phyloP scores from a whole-genome alignment of 2,329 filamentous ascomycete genomes.

The Xylariaceae sp. region DNA sequence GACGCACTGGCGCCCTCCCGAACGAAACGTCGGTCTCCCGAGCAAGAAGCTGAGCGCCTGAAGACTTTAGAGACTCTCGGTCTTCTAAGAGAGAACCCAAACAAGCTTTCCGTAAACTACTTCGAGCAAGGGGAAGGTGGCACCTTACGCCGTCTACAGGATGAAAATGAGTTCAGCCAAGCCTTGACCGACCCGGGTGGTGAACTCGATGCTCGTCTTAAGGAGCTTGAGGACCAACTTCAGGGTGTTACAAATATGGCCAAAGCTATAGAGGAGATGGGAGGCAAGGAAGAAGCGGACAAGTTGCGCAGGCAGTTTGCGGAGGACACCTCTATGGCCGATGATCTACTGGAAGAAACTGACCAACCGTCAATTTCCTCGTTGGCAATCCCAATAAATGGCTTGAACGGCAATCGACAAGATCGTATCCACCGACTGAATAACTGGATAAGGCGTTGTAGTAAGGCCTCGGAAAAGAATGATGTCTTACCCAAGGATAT shows the following conservation, averaged over 20 bases:
- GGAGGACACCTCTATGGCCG: not conserved
- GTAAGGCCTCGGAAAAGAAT: slow-evolving; percentile 24
- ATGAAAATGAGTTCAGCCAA: slow-evolving; percentile 50
- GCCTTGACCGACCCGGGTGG: slow-evolving; percentile 48
- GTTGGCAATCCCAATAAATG: slow-evolving; percentile 25
- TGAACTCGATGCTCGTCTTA: slow-evolving; percentile 46
- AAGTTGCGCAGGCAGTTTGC: slow-evolving; percentile 38
- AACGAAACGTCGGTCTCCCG: slow-evolving; percentile 28
- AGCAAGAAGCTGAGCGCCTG: slow-evolving; percentile 39
- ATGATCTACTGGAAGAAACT: slow-evolving; percentile 5
- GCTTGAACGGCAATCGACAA: slow-evolving; percentile 19
- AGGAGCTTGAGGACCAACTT: slow-evolving; percentile 49
- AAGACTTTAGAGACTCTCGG: slow-evolving; percentile 39
- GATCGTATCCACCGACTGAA: slow-evolving; percentile 36
- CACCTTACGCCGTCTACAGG: slow-evolving; percentile 46
- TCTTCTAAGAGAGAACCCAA: slow-evolving; percentile 33
- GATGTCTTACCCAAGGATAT: slow-evolving; percentile 27
- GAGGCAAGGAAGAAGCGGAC: slow-evolving; percentile 41
- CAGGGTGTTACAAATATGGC: slow-evolving; percentile 35
- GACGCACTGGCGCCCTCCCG: slow-evolving; percentile 24
- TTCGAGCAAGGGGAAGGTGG: slow-evolving; percentile 56
- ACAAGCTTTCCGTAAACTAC: slow-evolving; percentile 48
- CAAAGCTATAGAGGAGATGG: slow-evolving; percentile 38
- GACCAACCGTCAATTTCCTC: slow-evolving; percentile 23
- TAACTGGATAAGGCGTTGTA: slow-evolving; percentile 37